Evolutionary conservation across 2,329 filamentous ascomycete genomes (phyloP).

Genomic region (Stagonosporopsis cucurbitacearum): DNA sequence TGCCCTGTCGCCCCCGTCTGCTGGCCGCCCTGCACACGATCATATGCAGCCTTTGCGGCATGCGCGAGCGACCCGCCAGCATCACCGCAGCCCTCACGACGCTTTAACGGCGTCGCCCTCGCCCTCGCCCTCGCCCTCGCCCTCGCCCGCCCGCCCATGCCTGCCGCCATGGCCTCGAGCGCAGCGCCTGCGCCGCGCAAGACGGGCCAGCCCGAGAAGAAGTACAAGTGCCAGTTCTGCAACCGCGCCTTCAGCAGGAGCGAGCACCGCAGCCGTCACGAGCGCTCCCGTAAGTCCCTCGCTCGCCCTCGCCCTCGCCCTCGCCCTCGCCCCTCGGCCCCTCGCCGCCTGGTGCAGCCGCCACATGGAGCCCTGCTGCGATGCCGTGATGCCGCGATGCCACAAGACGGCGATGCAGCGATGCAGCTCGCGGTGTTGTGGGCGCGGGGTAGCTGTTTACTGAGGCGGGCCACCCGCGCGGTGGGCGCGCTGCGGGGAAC

Average conservation of each 20-base stretch:
- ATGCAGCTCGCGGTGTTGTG: conserved; percentile 29
- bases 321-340: too few species aligned
- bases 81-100: conserved; percentile 37
- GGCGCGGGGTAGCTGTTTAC: conserved; percentile 39
- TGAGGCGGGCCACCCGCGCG: conserved; percentile 43
- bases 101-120: conserved; percentile 44
- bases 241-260: conserved; percentile 96
- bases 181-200: conserved; percentile 76
- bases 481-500: conserved; percentile 46
- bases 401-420: too few species aligned
- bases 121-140: conserved; percentile 6
- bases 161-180: conserved; percentile 70
- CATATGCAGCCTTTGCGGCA: conserved; percentile 35
- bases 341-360: conserved; percentile 31
- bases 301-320: conserved; percentile 11
- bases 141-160: conserved; percentile 58
- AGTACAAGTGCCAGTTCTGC: conserved; percentile 99
- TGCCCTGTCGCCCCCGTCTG: conserved; percentile 9
- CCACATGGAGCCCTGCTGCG: too few species aligned
- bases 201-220: conserved; percentile 82
- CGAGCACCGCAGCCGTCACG: conserved; percentile 95
- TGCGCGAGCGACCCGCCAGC: conserved; percentile 40
- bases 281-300: conserved; percentile 88
- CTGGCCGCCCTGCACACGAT: conserved; percentile 36
- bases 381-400: too few species aligned